Conservation (phyloP, 768 basidiomycete genomes). For the Collybiopsis luxurians region DNA sequence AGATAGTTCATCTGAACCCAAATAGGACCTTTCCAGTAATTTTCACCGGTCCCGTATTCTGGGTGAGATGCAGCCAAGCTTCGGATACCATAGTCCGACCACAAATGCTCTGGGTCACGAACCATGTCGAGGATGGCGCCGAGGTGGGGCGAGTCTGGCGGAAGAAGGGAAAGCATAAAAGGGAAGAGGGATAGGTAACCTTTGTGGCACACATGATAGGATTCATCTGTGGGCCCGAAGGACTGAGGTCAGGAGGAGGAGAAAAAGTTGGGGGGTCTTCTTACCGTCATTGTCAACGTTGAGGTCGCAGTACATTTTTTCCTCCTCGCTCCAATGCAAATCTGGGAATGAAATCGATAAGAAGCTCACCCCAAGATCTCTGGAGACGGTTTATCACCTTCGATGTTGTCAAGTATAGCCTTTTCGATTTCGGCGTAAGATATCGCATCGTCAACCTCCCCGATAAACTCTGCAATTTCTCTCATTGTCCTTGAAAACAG, state of each 20-base stretch:
- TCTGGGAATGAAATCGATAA: slow-evolving; percentile 40
- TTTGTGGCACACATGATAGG: slow-evolving; percentile 84
- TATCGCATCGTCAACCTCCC: slow-evolving; percentile 78
- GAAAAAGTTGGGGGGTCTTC: slow-evolving; percentile 2
- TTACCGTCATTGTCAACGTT: slow-evolving; percentile 82
- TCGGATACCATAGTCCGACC: slow-evolving; percentile 89
- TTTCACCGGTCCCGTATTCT: slow-evolving; percentile 89
- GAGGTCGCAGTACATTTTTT: slow-evolving; percentile 92
- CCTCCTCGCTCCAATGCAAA: slow-evolving; percentile 88
- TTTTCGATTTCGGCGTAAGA: slow-evolving; percentile 76
- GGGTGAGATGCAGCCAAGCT: slow-evolving; percentile 86
- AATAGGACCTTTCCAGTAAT: slow-evolving; percentile 97
- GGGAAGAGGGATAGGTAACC: slow-evolving; percentile 96
- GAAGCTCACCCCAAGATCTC: background rate
- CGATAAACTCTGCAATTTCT: slow-evolving; percentile 83
- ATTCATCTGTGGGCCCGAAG: slow-evolving; percentile 63
- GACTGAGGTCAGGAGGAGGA: no score
- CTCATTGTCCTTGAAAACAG: slow-evolving; percentile 95
- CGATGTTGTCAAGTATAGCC: slow-evolving; percentile 82
- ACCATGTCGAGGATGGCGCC: slow-evolving; percentile 80
- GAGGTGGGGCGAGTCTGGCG: slow-evolving; percentile 75
- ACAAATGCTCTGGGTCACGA: slow-evolving; percentile 78
- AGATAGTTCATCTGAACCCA: slow-evolving; percentile 99
- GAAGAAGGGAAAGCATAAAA: slow-evolving; percentile 79
- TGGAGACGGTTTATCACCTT: slow-evolving; percentile 45